Conservation (phyloP, 1,284 basidiomycete species). For the Moniliella sp. region DNA sequence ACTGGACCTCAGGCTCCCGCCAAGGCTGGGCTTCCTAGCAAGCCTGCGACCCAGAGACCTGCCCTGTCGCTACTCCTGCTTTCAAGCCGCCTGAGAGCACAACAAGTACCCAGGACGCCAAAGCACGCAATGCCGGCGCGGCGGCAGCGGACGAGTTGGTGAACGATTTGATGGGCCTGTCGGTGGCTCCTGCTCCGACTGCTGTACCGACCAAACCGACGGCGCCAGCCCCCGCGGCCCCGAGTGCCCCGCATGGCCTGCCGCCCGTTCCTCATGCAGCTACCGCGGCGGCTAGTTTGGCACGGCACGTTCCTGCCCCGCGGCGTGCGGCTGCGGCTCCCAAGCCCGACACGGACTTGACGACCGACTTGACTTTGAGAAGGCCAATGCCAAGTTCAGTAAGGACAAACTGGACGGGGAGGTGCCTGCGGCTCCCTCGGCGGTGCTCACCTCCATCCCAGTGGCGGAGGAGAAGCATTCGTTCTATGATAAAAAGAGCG, state of each 20-base stretch:
- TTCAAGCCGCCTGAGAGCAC: neutral
- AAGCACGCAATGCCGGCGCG: neutral
- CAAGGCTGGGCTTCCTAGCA: neutral
- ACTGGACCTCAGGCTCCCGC: neutral
- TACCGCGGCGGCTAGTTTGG: neutral
- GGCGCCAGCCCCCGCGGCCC: neutral
- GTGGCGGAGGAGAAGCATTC: constrained; percentile 3
- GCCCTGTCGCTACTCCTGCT: neutral
- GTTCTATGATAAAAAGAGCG: constrained; percentile 27
- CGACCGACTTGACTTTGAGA: constrained; percentile 32
- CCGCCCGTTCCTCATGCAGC: constrained; percentile 4
- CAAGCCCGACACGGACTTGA: too few relatives aligned
- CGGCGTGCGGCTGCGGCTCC: too few relatives aligned
- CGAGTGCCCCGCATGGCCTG: constrained; percentile 2
- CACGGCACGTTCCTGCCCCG: too few relatives aligned
- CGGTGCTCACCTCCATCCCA: constrained; percentile 23
- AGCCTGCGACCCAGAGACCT: neutral
- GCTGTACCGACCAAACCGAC: neutral
- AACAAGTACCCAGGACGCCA: neutral
- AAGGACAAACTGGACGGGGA: constrained; percentile 8
- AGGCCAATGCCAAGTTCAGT: constrained; percentile 25
- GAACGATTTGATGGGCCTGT: neutral
- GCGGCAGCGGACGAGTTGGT: neutral
- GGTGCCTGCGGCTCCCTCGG: too few relatives aligned
- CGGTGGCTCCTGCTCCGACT: neutral